Evolutionary conservation across 106 monocot species (phyloP).

Genomic region (Platanthera guangdongensis): DNA sequence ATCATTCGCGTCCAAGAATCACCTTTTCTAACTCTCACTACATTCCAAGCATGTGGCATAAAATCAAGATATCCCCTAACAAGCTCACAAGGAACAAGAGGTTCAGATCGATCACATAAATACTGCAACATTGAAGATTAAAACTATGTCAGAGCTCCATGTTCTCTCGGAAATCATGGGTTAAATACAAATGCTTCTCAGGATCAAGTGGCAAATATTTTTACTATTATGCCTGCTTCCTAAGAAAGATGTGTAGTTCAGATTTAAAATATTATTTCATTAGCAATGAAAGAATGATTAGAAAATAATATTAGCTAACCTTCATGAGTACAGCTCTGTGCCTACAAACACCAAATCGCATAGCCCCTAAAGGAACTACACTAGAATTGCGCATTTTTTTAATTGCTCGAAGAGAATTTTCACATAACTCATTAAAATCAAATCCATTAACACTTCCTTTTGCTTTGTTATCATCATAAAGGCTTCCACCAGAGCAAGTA

Average conservation of each 20-base stretch:
- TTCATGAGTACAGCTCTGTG: constrained; percentile 98
- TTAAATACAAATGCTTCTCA: neutral
- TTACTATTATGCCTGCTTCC: neutral
- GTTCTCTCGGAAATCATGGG: neutral
- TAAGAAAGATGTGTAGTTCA: neutral
- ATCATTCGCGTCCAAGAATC: constrained; percentile 58
- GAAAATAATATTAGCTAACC: constrained; percentile 27
- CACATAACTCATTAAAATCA: constrained; percentile 62
- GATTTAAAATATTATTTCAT: neutral
- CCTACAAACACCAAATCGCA: constrained; percentile 93
- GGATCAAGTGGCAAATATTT: neutral
- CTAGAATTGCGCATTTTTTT: constrained; percentile 66
- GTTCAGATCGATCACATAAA: constrained; percentile 88
- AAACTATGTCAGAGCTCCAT: neutral
- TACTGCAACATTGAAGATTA: constrained; percentile 48
- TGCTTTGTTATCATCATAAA: constrained; percentile 22
- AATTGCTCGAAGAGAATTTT: constrained; percentile 58
- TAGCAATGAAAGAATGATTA: neutral
- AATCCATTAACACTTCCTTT: constrained; percentile 13
- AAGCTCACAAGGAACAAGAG: constrained; percentile 92
- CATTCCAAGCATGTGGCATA: constrained; percentile 98
- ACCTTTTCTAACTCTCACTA: constrained; percentile 48
- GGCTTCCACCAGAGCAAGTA: constrained; percentile 48
- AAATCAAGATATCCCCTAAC: constrained; percentile 92
- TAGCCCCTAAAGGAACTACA: constrained; percentile 75